phyloP scores from a whole-genome alignment of 2,329 filamentous ascomycete species.

The Sporothrix dimorphospora region DNA sequence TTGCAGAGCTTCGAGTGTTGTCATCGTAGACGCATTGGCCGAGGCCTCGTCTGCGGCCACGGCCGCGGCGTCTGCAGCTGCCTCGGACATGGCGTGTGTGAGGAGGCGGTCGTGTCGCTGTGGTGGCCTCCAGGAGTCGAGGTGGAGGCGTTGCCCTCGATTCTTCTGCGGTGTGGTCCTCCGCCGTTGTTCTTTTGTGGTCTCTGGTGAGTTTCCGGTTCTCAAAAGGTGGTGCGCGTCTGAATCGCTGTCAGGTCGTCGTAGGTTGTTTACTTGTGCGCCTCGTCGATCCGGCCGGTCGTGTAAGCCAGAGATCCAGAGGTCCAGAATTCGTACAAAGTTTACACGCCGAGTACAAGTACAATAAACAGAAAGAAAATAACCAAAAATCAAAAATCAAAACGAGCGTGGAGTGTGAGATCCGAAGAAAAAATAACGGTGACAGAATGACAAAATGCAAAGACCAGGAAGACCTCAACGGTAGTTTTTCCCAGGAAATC shows the following conservation, averaged over 20 bases:
- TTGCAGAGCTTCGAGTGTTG: constrained; percentile 27
- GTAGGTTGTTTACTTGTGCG: constrained; percentile 3
- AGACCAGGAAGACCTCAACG: not conserved
- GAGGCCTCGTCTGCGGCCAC: not conserved
- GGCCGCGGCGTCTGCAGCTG: not conserved
- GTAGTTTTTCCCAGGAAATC: constrained; percentile 3
- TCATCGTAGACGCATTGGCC: not conserved
- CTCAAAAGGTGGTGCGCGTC: not conserved
- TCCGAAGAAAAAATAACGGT: not conserved
- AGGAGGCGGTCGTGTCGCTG: not conserved
- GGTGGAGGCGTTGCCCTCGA: not conserved
- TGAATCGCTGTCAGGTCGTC: not conserved
- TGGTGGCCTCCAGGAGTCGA: constrained; percentile 6
- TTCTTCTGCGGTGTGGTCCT: not conserved
- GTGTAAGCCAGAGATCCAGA: not conserved
- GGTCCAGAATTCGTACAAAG: not conserved
- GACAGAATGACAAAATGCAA: not conserved
- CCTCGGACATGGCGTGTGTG: constrained; percentile 23
- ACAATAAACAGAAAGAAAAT: not conserved
- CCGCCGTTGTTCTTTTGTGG: not conserved
- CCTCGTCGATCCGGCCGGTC: constrained; percentile 16
- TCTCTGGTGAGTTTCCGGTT: not conserved
- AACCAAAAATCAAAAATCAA: constrained; percentile 11
- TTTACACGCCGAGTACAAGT: constrained; percentile 10
- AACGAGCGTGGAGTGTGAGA: not conserved